These are phyloP conservation scores for Pelargonium cotyledonis DNA, from an alignment of 441 rosid genomes.

Conservation along the genomic window DNA sequence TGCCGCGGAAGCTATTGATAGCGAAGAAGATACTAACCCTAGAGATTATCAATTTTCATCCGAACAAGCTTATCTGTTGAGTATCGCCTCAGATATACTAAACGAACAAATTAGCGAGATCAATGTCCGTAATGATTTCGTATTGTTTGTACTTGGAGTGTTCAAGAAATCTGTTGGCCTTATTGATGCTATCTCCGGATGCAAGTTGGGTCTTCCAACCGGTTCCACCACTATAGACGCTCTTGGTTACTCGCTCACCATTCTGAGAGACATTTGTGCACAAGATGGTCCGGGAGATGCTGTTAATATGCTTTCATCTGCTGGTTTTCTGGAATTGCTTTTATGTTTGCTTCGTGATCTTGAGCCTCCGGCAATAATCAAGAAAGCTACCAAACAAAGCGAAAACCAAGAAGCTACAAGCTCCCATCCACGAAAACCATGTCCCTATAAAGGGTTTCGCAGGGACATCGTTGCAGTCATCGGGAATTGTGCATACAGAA, in stretches of 20 bases:
- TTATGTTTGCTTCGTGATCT: conserved; percentile 47
- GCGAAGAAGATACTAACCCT: conserved; percentile 15
- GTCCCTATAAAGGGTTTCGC: conserved; percentile 72
- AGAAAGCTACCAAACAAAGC: conserved; percentile 39
- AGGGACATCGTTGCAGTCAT: conserved; percentile 76
- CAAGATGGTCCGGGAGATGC: conserved; percentile 31
- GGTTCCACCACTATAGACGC: conserved; percentile 40
- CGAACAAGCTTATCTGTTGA: conserved; percentile 54
- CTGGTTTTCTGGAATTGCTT: conserved; percentile 45
- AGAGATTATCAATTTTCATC: conserved; percentile 29
- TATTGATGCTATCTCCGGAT: conserved; percentile 31
- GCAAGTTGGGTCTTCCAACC: conserved; percentile 52
- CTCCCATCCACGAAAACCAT: conserved; percentile 25
- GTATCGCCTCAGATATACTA: conserved; percentile 53
- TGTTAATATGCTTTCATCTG: conserved; percentile 34
- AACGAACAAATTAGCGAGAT: conserved; percentile 44
- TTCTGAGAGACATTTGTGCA: conserved; percentile 56
- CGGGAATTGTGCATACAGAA: conserved; percentile 51
- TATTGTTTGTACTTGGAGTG: conserved; percentile 33
- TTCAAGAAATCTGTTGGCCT: conserved; percentile 36
- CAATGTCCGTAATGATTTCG: conserved; percentile 32
- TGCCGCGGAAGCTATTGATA: conserved; percentile 14
- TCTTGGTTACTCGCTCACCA: conserved; percentile 55
- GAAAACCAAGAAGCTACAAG: conserved; percentile 23
- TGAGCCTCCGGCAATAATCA: conserved; percentile 53